Conservation (phyloP, 192 early-diverging fungal genomes). For the Backusella macrospora region DNA sequence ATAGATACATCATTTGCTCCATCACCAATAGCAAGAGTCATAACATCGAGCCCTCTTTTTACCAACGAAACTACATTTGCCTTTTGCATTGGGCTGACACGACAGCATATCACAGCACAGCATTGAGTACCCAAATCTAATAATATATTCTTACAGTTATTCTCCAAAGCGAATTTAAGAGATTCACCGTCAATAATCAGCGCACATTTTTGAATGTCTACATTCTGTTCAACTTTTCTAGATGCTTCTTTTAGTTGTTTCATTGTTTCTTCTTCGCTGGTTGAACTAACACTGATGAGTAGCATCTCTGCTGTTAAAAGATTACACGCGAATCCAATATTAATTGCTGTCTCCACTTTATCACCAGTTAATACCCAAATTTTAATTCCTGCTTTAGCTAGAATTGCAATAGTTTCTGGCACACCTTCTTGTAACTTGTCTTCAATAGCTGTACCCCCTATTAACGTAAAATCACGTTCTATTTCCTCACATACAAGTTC, state of each 20-base stretch:
- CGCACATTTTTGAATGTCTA: conserved; percentile 35
- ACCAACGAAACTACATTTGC: conserved; percentile 72
- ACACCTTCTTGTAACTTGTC: conserved; percentile 82
- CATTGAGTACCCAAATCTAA: conserved; percentile 63
- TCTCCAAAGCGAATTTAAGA: conserved; percentile 56
- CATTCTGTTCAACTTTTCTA: conserved; percentile 11
- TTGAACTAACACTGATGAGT: conserved; percentile 50
- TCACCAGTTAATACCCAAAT: conserved; percentile 82
- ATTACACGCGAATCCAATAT: conserved; percentile 76
- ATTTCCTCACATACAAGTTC: conserved; percentile 61
- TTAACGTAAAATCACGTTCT: conserved; percentile 57
- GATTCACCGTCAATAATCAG: conserved; percentile 75
- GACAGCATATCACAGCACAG: conserved; percentile 73
- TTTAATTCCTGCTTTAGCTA: conserved; percentile 69
- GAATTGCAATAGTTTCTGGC: conserved; percentile 66
- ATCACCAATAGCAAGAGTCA: conserved; percentile 79
- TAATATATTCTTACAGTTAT: conserved; percentile 40
- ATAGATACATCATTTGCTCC: conserved; percentile 83
- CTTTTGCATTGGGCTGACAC: conserved; percentile 78
- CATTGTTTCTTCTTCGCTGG: conserved; percentile 47
- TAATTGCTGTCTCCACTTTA: conserved; percentile 81
- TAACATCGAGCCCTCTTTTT: conserved; percentile 58
- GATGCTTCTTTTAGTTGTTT: conserved; percentile 56
- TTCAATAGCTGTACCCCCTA: conserved; percentile 80
- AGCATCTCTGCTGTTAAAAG: conserved; percentile 64